A percentile compares a stretch with the other conserved stretches of the same genome.
Evolutionary conservation across 805 yeast species (phyloP).

Genomic region (Yarrowia yakushimensis): DNA sequence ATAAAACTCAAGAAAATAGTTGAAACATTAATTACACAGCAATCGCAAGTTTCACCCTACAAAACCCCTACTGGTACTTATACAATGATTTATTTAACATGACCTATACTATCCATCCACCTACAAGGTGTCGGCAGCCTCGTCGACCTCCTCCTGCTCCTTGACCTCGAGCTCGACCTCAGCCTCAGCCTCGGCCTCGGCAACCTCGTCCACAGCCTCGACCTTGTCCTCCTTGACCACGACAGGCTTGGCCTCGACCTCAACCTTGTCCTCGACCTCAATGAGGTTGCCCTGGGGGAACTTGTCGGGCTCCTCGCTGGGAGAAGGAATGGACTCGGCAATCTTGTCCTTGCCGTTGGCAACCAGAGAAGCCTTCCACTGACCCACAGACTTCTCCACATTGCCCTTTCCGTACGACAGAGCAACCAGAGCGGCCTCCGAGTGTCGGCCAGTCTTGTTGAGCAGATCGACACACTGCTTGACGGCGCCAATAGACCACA

Average conservation of each 20-base stretch:
- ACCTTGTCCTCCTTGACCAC: constrained; percentile 32
- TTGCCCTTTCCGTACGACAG: constrained; percentile 58
- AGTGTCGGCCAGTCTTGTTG: constrained; percentile 59
- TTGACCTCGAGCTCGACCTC: constrained; percentile 15
- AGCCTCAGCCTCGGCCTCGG: constrained; percentile 49
- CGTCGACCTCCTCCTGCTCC: constrained; percentile 20
- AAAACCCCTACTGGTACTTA: no score
- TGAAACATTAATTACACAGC: no score
- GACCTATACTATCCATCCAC: neutral
- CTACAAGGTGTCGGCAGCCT: constrained; percentile 8
- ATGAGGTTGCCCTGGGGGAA: constrained; percentile 37
- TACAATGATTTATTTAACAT: constrained; percentile 15
- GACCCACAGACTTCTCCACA: constrained; percentile 47
- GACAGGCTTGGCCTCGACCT: constrained; percentile 29
- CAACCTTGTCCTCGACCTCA: constrained; percentile 35
- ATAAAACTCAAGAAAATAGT: no score
- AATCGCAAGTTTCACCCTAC: no score
- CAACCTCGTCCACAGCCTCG: constrained; percentile 59
- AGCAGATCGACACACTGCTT: constrained; percentile 62
- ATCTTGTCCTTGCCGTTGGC: constrained; percentile 52
- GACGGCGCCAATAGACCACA: constrained; percentile 80
- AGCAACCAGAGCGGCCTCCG: constrained; percentile 84
- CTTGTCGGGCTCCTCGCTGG: constrained; percentile 38
- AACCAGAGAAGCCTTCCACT: constrained; percentile 65
- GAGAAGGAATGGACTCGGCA: constrained; percentile 58